phyloP scores from a whole-genome alignment of 1,284 basidiomycete genomes.

The Ganoderma multipileum region DNA sequence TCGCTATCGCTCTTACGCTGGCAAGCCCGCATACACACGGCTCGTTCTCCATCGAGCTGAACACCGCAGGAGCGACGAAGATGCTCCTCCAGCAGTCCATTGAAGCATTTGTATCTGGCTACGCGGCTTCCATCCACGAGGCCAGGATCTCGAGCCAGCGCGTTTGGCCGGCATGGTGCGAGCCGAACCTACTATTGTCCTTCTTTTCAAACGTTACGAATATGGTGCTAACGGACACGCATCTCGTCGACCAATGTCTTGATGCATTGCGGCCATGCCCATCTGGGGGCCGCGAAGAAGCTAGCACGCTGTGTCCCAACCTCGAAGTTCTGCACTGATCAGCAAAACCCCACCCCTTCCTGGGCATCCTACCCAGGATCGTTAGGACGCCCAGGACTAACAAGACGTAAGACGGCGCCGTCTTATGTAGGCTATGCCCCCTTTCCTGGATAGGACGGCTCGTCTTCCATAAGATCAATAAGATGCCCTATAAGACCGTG shows the following conservation, averaged over 20 bases:
- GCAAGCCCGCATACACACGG: neutral
- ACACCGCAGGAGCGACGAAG: conserved; percentile 23
- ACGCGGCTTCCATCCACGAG: neutral
- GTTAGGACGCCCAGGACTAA: no score
- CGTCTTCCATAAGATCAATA: no score
- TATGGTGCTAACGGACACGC: conserved; percentile 14
- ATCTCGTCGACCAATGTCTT: conserved; percentile 14
- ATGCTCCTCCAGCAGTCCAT: conserved; percentile 12
- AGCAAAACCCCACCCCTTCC: no score
- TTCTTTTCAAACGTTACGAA: conserved; percentile 7
- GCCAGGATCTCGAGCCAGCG: conserved; percentile 22
- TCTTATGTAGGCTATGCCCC: no score
- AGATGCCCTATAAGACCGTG: no score
- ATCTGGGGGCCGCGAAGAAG: neutral
- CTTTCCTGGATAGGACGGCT: no score
- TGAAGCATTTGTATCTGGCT: conserved; percentile 6
- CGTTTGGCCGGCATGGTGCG: conserved; percentile 27
- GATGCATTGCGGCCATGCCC: conserved; percentile 14
- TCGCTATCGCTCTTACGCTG: conserved; percentile 7
- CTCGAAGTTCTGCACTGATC: conserved; percentile 12
- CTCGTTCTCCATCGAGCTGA: conserved; percentile 18
- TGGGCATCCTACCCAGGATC: no score
- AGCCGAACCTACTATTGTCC: conserved; percentile 12
- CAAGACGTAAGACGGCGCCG: no score
- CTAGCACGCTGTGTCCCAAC: neutral